Evolutionary conservation across 257 asterid species (phyloP).

Genomic region (Jacaranda copaia): DNA sequence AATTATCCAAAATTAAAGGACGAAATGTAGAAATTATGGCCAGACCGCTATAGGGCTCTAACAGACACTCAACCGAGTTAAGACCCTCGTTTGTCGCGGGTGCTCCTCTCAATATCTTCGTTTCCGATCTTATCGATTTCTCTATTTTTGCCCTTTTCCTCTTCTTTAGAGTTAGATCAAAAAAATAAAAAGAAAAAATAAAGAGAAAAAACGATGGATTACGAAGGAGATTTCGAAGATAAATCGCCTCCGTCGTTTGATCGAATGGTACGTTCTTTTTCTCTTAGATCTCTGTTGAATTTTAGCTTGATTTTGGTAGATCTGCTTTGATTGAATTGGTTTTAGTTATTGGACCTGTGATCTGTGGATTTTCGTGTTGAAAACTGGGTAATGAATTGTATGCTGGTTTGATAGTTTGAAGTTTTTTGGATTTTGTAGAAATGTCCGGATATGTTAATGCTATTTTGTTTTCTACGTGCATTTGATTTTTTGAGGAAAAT

Average conservation of each 20-base stretch:
- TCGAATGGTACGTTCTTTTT: constrained; percentile 49
- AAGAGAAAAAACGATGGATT: constrained; percentile 41
- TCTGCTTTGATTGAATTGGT: constrained; percentile 39
- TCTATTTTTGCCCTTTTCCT: background rate
- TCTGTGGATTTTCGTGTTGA: constrained; percentile 22
- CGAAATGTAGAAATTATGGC: constrained; percentile 22
- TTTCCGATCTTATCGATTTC: constrained; percentile 24
- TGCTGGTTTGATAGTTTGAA: constrained; percentile 8
- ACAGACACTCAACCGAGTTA: constrained; percentile 18
- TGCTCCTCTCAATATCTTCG: constrained; percentile 14
- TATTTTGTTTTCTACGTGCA: constrained; percentile 13
- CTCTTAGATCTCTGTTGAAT: constrained; percentile 31
- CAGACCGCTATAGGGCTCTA: constrained; percentile 5
- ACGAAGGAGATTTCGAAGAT: constrained; percentile 47
- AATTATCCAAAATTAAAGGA: no score
- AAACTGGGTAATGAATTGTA: background rate
- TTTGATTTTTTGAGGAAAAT: constrained; percentile 28
- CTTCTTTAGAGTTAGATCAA: background rate
- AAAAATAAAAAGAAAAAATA: no score
- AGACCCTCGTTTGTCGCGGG: constrained; percentile 30
- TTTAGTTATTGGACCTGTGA: constrained; percentile 24
- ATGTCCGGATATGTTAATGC: background rate
- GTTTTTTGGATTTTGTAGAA: background rate
- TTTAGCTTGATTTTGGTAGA: constrained; percentile 34
- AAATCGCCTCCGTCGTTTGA: constrained; percentile 53